Base-by-base conservation (phyloP, 139 green algal genomes). In the Haematococcus sp. region DNA sequence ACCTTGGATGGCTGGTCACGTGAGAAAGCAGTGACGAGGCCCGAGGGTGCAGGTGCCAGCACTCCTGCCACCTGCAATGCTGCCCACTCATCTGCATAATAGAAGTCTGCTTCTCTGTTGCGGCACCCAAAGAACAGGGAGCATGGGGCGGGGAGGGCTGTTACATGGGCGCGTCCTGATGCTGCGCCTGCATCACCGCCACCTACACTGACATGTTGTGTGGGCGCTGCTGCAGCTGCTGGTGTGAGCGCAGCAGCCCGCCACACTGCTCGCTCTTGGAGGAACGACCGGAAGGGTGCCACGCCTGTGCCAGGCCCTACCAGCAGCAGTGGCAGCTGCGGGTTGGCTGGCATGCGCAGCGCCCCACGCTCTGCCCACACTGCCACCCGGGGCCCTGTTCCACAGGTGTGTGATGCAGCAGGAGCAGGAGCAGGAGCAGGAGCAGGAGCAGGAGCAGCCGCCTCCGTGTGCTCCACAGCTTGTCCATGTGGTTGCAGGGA, bases 101-200 rank as follows among this genome's bases (percentile, higher is more conserved):
- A 94, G 63, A 86, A 96, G 77, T 98, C 95, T 0, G 56, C 75
- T 0, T 28, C 9, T 17, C 74, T 35, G 52, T 78, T 81, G 32
- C 95, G 82, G 86, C 93, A 98, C 28, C 95, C 95, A 70, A 98
- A 97, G 60, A 96, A 91, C 51, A 98, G 85, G 23, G 77, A 61
- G 75, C 82, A 88, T 4, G 85, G 82, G 5, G 81, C 84, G 2
- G 78, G 43, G 2, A 23, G 13, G 4, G 4, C 5, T 54, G 49
- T 2, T 19, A 11, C 40, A 49, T 7, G 7, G 11, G 40, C 11
- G 11, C 4, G 35, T 11, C 4, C 44, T 27, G 31, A 4, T 30
- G 23, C 28, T 4, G 23, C 40, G 16, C 7, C 64, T 56, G 64
- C 31, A 28, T 4, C 56, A 1, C 2, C 28, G 9, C 3, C 44